phyloP scores from a whole-genome alignment of 148 eudicot genomes.

The Oxyria digyna region DNA sequence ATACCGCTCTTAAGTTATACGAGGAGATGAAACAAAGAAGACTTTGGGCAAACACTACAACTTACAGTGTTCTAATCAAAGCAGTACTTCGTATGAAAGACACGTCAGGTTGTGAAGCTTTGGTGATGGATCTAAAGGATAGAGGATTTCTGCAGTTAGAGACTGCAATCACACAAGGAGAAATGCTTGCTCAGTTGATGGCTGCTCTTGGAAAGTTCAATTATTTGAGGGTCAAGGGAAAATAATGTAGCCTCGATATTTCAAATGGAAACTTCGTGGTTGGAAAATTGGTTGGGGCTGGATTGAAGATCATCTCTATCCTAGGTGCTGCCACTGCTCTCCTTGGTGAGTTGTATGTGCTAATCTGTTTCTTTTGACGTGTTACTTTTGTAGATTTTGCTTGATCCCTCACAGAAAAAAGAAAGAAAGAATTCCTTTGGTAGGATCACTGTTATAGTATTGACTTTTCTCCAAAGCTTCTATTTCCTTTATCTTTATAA shows the following conservation, averaged over 20 bases:
- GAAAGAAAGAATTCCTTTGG: too few relatives aligned
- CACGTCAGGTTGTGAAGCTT: constrained; percentile 32
- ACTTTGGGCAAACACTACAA: constrained; percentile 52
- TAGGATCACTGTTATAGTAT: too few relatives aligned
- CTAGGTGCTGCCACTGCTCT: too few relatives aligned
- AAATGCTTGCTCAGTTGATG: constrained; percentile 21
- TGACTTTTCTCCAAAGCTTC: too few relatives aligned
- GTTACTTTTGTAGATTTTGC: too few relatives aligned
- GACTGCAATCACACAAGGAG: constrained; percentile 15
- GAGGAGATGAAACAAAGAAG: constrained; percentile 65
- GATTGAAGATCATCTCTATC: neutral
- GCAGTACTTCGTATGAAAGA: constrained; percentile 28
- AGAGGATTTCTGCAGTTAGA: constrained; percentile 46
- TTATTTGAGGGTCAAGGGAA: constrained; percentile 10
- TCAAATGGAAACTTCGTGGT: neutral
- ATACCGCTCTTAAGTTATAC: constrained; percentile 46
- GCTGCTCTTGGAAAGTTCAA: constrained; percentile 40
- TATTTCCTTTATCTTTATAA: too few relatives aligned
- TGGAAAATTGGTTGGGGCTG: neutral
- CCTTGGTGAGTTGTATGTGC: too few relatives aligned
- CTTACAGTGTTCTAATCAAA: constrained; percentile 36
- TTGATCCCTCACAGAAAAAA: too few relatives aligned
- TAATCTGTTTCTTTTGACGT: too few relatives aligned
- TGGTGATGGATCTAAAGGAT: constrained; percentile 44
- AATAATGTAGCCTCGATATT: neutral